Conservation (phyloP, 2,329 filamentous ascomycete genomes). For the Xylariales sp. region DNA sequence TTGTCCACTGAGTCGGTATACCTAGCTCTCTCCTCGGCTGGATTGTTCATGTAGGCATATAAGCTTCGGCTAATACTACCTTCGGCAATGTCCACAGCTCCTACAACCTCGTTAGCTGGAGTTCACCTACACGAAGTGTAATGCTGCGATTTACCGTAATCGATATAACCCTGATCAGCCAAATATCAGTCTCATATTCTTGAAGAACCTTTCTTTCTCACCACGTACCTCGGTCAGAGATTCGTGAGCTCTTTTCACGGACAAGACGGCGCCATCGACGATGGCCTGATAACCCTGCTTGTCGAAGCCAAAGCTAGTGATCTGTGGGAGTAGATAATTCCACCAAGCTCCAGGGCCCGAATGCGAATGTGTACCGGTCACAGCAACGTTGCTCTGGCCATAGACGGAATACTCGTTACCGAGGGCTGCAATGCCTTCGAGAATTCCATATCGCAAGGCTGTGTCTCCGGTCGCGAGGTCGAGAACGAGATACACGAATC, state of each 20-base stretch:
- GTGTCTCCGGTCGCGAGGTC: slow-evolving; percentile 89
- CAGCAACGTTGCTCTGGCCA: slow-evolving; percentile 81
- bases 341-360: slow-evolving; percentile 90
- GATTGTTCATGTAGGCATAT: slow-evolving; percentile 86
- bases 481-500: slow-evolving; percentile 88
- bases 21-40: slow-evolving; percentile 72
- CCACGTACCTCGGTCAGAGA: slow-evolving; percentile 62
- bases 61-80: slow-evolving; percentile 87
- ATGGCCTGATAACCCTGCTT: slow-evolving; percentile 88
- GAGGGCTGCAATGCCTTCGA: slow-evolving; percentile 75
- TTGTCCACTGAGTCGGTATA: slow-evolving; percentile 68
- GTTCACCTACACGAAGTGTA: not conserved
- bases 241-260: slow-evolving; percentile 82
- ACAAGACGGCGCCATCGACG: slow-evolving; percentile 83
- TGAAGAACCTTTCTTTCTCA: not conserved
- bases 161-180: slow-evolving; percentile 68
- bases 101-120: slow-evolving; percentile 32
- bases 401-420: slow-evolving; percentile 81
- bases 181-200: slow-evolving; percentile 40
- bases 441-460: slow-evolving; percentile 83
- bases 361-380: slow-evolving; percentile 92
- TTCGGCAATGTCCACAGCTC: slow-evolving; percentile 69
- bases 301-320: slow-evolving; percentile 87
- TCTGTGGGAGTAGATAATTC: slow-evolving; percentile 90
- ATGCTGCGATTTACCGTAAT: slow-evolving; percentile 61